phyloP scores from a whole-genome alignment of 495 filamentous ascomycete genomes.

The Xylaria venustula region DNA sequence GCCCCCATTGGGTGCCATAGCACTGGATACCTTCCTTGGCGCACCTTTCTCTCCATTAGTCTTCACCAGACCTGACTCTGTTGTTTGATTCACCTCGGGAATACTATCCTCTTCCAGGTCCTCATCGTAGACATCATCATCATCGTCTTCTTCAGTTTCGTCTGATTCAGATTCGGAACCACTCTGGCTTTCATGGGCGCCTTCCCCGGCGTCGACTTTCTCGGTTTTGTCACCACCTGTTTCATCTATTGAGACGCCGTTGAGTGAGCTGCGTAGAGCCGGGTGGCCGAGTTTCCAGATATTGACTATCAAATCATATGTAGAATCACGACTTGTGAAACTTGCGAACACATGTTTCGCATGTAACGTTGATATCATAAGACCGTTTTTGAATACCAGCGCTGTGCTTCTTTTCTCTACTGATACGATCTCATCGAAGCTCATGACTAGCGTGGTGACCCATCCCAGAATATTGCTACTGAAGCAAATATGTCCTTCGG shows the following conservation, averaged over 20 bases:
- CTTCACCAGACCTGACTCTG: constrained; percentile 59
- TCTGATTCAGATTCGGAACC: constrained; percentile 60
- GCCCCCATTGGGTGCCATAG: constrained; percentile 46
- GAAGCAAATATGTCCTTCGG: constrained; percentile 96
- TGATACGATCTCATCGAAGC: constrained; percentile 94
- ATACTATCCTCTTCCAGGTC: constrained; percentile 70
- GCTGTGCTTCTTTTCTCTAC: constrained; percentile 97
- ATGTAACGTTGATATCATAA: constrained; percentile 94
- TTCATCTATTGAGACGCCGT: constrained; percentile 78
- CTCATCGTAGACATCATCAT: constrained; percentile 70
- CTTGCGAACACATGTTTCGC: constrained; percentile 94
- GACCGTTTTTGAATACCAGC: constrained; percentile 93
- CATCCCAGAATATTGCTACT: constrained; percentile 98
- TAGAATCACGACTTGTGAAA: constrained; percentile 89
- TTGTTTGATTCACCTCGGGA: constrained; percentile 57
- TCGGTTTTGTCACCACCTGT: constrained; percentile 87
- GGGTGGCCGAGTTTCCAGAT: constrained; percentile 98
- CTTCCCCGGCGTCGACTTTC: constrained; percentile 60
- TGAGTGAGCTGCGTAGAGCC: constrained; percentile 79
- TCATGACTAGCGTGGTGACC: constrained; percentile 95
- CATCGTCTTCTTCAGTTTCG: constrained; percentile 62
- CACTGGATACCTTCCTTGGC: constrained; percentile 65
- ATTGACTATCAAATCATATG: constrained; percentile 93
- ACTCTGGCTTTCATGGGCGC: constrained; percentile 38
- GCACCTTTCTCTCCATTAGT: constrained; percentile 60